phyloP scores from a whole-genome alignment of 306 rosid species.

The Trichosanthes cucumerina region DNA sequence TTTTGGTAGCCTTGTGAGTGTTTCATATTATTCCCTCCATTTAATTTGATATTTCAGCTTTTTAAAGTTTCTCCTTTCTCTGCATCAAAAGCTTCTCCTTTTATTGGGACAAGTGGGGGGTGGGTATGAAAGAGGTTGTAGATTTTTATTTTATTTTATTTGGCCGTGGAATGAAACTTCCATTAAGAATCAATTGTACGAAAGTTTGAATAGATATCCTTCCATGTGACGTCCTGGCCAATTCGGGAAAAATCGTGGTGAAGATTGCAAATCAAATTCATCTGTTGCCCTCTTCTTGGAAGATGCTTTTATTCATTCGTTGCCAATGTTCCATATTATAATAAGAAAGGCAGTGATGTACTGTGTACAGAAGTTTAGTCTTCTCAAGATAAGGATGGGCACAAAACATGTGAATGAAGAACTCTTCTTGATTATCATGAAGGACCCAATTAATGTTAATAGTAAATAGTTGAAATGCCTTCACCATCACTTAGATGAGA shows the following conservation, averaged over 20 bases:
- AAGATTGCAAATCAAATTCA: background rate
- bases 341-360: background rate
- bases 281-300: constrained; percentile 1
- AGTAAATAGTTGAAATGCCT: background rate
- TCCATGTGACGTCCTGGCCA: background rate
- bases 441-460: background rate
- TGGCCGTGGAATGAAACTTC: background rate
- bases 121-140: background rate
- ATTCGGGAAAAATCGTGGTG: background rate
- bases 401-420: background rate
- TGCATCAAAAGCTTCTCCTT: background rate
- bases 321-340: background rate
- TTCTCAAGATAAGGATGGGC: background rate
- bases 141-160: background rate
- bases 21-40: constrained; percentile 7
- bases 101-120: background rate
- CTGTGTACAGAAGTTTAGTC: background rate
- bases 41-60: background rate
- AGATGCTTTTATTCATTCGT: background rate
- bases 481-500: background rate
- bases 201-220: background rate
- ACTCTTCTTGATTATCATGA: background rate
- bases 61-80: background rate
- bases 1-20: constrained; percentile 89
- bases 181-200: background rate